These are phyloP conservation scores for Stylosanthes scabra DNA, from an alignment of 331 rosid genomes.

Conservation along the genomic window DNA sequence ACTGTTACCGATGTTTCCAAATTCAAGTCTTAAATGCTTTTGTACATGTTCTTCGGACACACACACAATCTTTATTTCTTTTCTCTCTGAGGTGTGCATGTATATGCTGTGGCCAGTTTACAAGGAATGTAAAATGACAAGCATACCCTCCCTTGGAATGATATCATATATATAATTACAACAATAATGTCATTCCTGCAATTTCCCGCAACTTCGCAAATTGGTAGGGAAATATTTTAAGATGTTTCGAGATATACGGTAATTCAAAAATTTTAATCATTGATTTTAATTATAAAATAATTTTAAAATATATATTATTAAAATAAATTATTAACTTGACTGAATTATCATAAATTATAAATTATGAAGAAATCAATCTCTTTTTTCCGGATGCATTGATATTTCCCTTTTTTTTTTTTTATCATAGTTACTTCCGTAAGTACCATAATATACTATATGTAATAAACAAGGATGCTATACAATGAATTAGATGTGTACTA, in stretches of 20 bases:
- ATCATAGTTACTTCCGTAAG: too few species aligned
- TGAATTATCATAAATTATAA: too few species aligned
- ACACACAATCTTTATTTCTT: constrained; percentile 30
- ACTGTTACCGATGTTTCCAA: constrained; percentile 58
- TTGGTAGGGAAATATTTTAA: too few species aligned
- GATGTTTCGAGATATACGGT: neutral
- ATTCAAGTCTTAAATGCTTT: constrained; percentile 65
- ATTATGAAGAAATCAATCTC: too few species aligned
- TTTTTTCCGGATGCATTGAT: too few species aligned
- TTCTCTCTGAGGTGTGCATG: neutral
- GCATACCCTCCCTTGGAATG: constrained; percentile 26
- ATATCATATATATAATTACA: constrained; percentile 10
- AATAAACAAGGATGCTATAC: too few species aligned
- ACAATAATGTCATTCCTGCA: neutral
- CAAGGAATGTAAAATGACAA: constrained; percentile 36
- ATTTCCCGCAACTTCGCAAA: too few species aligned
- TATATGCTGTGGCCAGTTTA: constrained; percentile 41
- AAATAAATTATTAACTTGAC: too few species aligned
- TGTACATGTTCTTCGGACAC: constrained; percentile 49
- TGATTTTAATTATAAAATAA: neutral
- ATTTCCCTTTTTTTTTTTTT: too few species aligned
- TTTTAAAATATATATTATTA: too few species aligned
- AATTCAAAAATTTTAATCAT: neutral
- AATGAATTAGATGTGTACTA: too few species aligned
- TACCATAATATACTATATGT: too few species aligned